phyloP scores from a whole-genome alignment of 2,329 filamentous ascomycete species.

The Epichloe sibirici region DNA sequence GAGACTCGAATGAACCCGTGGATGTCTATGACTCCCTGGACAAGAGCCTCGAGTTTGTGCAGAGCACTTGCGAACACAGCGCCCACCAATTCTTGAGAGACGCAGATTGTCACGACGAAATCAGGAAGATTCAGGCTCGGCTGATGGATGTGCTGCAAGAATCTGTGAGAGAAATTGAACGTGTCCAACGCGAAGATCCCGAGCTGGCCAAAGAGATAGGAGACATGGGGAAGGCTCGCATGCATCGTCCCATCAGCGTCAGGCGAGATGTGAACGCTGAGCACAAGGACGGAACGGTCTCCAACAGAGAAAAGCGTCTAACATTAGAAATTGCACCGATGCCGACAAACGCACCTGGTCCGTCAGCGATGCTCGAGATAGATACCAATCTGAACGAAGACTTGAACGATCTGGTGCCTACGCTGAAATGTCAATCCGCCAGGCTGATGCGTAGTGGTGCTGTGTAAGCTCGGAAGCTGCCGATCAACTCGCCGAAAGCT shows the following conservation, averaged over 20 bases:
- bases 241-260: conserved; percentile 41
- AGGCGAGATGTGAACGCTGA: conserved; percentile 29
- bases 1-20: conserved; percentile 5
- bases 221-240: conserved; percentile 32
- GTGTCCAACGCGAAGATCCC: conserved; percentile 40
- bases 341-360: conserved; percentile 6
- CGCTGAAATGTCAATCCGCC: conserved; percentile 31
- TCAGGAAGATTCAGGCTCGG: conserved; percentile 54
- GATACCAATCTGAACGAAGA: conserved; percentile 27
- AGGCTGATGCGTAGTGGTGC: conserved; percentile 23
- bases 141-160: conserved; percentile 51
- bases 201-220: conserved; percentile 26
- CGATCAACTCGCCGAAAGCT: neutral
- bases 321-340: conserved; percentile 11
- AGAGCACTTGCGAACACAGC: conserved; percentile 71
- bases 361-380: conserved; percentile 19
- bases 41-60: conserved; percentile 65
- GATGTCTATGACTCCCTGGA: conserved; percentile 64
- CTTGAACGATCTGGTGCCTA: conserved; percentile 25
- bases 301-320: conserved; percentile 14
- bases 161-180: conserved; percentile 47
- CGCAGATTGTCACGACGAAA: conserved; percentile 69
- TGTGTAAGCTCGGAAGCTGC: conserved; percentile 1
- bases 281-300: conserved; percentile 15
- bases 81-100: conserved; percentile 84